These are phyloP conservation scores for Yarrowia bubula DNA, from an alignment of 805 yeast species.

Conservation along the genomic window DNA sequence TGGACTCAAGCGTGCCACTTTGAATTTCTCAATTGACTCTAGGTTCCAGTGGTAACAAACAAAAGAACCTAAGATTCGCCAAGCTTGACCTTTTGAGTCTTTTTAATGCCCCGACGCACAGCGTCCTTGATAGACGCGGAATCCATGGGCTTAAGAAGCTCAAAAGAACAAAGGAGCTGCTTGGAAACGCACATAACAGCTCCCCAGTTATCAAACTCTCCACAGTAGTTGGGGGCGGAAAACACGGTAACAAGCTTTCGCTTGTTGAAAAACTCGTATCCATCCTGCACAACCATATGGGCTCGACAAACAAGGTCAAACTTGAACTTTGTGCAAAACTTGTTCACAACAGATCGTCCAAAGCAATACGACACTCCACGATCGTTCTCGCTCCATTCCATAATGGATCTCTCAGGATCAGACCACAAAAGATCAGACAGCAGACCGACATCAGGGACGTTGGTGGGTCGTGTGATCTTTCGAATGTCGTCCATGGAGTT, in stretches of 20 bases:
- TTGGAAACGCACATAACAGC: conserved; percentile 95
- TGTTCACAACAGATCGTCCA: conserved; percentile 67
- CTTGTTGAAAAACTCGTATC: conserved; percentile 67
- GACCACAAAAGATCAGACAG: conserved; percentile 74
- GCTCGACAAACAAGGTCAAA: conserved; percentile 77
- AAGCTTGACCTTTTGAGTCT: conserved; percentile 25
- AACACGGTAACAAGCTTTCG: conserved; percentile 66
- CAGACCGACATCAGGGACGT: conserved; percentile 73
- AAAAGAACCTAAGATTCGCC: conserved; percentile 13
- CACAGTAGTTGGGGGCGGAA: conserved; percentile 69
- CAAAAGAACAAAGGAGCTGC: conserved; percentile 84
- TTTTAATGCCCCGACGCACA: conserved; percentile 19
- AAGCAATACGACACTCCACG: conserved; percentile 75
- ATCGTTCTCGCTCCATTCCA: conserved; percentile 80
- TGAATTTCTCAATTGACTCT: conserved; percentile 13
- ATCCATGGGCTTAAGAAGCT: conserved; percentile 68
- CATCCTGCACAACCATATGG: conserved; percentile 79
- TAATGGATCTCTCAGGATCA: conserved; percentile 70
- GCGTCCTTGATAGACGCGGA: conserved; percentile 24
- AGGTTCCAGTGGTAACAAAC: neutral
- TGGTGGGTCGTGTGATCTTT: conserved; percentile 69
- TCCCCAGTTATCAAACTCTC: conserved; percentile 85
- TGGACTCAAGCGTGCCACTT: conserved; percentile 1
- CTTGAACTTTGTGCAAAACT: conserved; percentile 63
- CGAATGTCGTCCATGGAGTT: conserved; percentile 69